Evolutionary conservation across 345 rosid genomes (phyloP), one percentile per base, ranked within the genome.

Genomic region (Euphorbia tirucalli): DNA sequence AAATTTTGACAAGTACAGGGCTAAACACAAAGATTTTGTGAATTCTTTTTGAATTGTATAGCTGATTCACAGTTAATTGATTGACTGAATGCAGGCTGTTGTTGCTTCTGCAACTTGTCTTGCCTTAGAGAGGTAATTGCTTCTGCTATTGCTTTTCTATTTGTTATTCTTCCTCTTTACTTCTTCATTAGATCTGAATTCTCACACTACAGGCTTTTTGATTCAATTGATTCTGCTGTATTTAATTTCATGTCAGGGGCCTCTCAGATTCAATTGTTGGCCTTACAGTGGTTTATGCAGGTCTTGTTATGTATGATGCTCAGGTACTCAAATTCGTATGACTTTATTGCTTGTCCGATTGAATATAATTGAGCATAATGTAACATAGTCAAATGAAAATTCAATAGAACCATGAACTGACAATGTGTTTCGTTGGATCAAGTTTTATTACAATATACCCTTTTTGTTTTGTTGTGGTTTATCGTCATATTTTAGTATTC

Each of bases 271-370:
- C 96, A 19, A 82, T 93, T 56, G 85, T 93, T 70, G 97, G 98
- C 55, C 74, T 91, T 1, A 73, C 89, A 2, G 75, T 90, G 64
- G 94, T 93, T 64, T 90, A 93, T 69, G 98, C 98, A 56, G 82
- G 84, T 67, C 92, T 91, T 75, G 74, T 91, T 87, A 91, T 89
- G 97, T 91, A 93, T 74, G 98, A 91, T 72, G 89, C 97, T 21
- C 96, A 88, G 93, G 98, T 89, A 78, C 72, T 44, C 27, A 24
- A 49, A 39, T 25, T 46, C 31, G 37, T 35, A 37, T 21, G 14
- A 37, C n/a, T n/a, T n/a, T n/a, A 63, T 5, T 63, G 67, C 27
- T 10, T 39, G 35, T 59, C 57, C n/a, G 25, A 21, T 52, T 52
- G 57, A 52, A 19, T 52, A n/a, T 52, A 52, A n/a, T 52, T 52